Conservation (phyloP, 2,329 filamentous ascomycete species). For the Penicillium sp. region DNA sequence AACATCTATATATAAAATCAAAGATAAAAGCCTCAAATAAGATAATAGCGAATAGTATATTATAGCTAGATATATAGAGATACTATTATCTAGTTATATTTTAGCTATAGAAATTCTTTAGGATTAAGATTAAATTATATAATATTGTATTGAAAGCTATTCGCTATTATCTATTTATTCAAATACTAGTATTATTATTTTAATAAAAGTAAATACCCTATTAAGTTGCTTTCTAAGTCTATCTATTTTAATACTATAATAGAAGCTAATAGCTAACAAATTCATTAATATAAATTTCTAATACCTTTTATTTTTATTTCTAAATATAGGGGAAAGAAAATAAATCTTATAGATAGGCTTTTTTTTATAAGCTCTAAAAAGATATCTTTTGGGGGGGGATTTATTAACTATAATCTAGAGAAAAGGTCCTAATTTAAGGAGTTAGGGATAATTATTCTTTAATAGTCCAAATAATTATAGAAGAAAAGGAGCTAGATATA, state of each 20-base stretch:
- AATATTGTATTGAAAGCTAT: no score
- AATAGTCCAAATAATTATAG: neutral
- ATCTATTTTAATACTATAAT: neutral
- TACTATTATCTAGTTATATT: neutral
- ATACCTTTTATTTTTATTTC: neutral
- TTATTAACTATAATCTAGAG: neutral
- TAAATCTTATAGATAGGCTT: neutral
- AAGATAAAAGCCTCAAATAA: neutral
- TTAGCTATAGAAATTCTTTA: no score
- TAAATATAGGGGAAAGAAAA: neutral
- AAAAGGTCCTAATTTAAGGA: rapidly evolving
- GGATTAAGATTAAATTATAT: no score
- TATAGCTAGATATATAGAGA: neutral
- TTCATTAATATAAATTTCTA: neutral
- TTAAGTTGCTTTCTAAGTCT: neutral
- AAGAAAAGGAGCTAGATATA: neutral
- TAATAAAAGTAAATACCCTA: no score
- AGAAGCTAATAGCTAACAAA: neutral
- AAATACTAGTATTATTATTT: no score
- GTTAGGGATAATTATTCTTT: neutral
- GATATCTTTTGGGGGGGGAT: neutral
- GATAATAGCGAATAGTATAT: neutral
- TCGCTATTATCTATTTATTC: no score
- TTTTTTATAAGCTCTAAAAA: neutral
- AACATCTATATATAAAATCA: neutral